Evolutionary conservation across 257 asterid species (phyloP).

Genomic region (Perilla frutescens): DNA sequence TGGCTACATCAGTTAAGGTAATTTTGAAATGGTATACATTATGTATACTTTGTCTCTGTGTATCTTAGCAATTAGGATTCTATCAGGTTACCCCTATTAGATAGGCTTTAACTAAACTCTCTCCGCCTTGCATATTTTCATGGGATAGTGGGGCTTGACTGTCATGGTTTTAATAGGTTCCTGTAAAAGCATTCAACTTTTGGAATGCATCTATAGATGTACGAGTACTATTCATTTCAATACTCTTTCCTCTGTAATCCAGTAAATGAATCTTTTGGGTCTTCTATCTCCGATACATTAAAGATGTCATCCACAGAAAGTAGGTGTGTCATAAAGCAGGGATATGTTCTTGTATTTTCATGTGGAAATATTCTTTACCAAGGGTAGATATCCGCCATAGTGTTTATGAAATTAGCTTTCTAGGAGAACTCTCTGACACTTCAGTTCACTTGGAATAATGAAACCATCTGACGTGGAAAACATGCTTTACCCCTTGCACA

Average conservation of each 20-base stretch:
- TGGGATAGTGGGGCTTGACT: background rate
- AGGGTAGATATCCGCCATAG: background rate
- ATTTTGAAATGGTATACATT: constrained; percentile 8
- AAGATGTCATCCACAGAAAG: background rate
- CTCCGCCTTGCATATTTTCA: background rate
- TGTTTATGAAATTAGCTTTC: background rate
- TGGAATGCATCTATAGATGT: constrained; percentile 3
- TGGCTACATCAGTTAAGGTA: constrained; percentile 96
- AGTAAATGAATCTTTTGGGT: background rate
- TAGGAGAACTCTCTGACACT: background rate
- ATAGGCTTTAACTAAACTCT: constrained; percentile 1
- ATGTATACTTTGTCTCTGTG: background rate
- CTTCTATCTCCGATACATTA: background rate
- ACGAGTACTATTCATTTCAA: background rate
- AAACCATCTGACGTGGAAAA: background rate
- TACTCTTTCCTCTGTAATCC: background rate
- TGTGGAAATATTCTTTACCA: background rate
- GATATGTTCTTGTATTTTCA: background rate
- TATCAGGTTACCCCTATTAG: background rate
- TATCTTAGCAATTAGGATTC: background rate
- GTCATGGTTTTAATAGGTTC: background rate
- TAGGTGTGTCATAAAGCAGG: background rate
- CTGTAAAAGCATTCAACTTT: background rate
- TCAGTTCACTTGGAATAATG: background rate
- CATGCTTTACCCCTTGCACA: constrained; percentile 5